Conservation (phyloP, 1,284 basidiomycete genomes). For the Trichosporon asahii region DNA sequence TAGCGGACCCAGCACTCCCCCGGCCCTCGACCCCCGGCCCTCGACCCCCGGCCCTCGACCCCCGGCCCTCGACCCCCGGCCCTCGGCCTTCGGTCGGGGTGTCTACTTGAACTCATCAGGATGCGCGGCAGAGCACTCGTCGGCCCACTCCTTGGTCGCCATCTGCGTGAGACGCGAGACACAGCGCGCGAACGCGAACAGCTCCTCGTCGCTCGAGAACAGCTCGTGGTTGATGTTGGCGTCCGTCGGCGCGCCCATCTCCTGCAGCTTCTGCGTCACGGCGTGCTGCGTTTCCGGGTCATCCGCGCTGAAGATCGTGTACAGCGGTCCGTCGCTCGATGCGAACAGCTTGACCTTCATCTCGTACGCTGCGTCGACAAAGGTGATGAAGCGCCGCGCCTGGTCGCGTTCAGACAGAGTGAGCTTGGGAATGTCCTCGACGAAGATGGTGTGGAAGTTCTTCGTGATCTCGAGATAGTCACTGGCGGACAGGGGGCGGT, state of each 20-base stretch:
- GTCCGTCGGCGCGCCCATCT: slow-evolving; percentile 70
- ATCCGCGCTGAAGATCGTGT: slow-evolving; percentile 78
- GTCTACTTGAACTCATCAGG: background rate
- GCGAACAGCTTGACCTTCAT: slow-evolving; percentile 80
- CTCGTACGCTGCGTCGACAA: slow-evolving; percentile 68
- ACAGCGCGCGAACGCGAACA: slow-evolving; percentile 90
- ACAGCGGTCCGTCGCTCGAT: slow-evolving; percentile 84
- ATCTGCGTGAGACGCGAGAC: slow-evolving; percentile 87
- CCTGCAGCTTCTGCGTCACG: slow-evolving; percentile 6
- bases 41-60: no score
- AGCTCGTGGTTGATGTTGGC: slow-evolving; percentile 75
- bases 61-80: no score
- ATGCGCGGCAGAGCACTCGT: slow-evolving; percentile 24
- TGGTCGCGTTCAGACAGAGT: slow-evolving; percentile 81
- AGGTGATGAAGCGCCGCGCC: slow-evolving; percentile 93
- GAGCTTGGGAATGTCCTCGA: slow-evolving; percentile 84
- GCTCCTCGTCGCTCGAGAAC: slow-evolving; percentile 88
- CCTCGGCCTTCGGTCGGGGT: no score
- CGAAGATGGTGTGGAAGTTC: slow-evolving; percentile 81
- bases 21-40: no score
- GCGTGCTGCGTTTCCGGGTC: slow-evolving; percentile 54
- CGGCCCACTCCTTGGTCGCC: slow-evolving; percentile 52
- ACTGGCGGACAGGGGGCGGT: slow-evolving; percentile 82
- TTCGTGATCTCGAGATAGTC: slow-evolving; percentile 95
- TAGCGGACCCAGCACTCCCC: no score